Percentiles rank a stretch among this genome's conserved stretches.
phyloP scores from a whole-genome alignment of 176 grass and related monocot species.

The Oryza brachyantha region DNA sequence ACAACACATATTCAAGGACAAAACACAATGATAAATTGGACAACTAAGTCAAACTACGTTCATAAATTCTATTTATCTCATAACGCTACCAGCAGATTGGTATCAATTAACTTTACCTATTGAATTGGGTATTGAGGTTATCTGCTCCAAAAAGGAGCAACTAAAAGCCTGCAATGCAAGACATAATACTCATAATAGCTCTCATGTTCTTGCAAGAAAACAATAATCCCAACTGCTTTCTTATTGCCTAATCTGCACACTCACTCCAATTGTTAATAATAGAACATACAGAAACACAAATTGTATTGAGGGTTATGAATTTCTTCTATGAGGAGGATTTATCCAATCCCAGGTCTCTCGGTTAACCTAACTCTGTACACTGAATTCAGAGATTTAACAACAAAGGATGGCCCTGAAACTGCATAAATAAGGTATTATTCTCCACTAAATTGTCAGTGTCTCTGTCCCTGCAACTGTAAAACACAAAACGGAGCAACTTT shows the following conservation, averaged over 20 bases:
- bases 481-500: conserved; percentile 16
- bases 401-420: conserved; percentile 28
- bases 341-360: not conserved
- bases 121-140: conserved; percentile 7
- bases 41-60: not conserved
- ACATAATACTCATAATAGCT: not conserved
- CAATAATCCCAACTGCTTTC: conserved; percentile 16
- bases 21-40: not conserved
- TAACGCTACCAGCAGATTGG: conserved; percentile 11
- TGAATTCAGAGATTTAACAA: conserved; percentile 8
- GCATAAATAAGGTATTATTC: conserved; percentile 6
- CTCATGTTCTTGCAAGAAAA: conserved; percentile 13
- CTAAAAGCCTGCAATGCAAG: conserved; percentile 15
- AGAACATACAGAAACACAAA: conserved; percentile 12
- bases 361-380: conserved; percentile 26
- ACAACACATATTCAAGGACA: not conserved
- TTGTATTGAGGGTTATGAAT: not conserved
- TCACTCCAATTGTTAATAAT: conserved; percentile 39
- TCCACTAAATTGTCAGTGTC: conserved; percentile 21
- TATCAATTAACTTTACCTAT: conserved; percentile 26
- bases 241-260: conserved; percentile 43
- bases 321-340: conserved; percentile 4
- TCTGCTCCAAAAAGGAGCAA: conserved; percentile 2
- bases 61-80: not conserved
- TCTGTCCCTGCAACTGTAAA: conserved; percentile 46